These are phyloP conservation scores for Capronia coronata DNA, from an alignment of 2,329 filamentous ascomycete species.

Conservation along the genomic window DNA sequence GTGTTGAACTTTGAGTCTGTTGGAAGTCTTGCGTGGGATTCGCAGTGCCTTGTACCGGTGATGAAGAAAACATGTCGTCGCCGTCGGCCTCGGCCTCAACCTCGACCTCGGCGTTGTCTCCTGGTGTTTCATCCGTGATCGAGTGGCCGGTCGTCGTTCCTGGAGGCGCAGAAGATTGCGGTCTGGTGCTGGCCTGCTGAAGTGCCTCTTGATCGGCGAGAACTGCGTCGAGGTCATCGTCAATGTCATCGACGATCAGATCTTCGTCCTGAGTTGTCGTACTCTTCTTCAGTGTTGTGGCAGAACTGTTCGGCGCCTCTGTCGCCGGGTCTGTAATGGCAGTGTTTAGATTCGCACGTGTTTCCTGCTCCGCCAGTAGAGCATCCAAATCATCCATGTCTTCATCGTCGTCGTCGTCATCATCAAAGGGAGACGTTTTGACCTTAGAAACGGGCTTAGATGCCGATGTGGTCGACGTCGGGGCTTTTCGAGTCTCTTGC, in stretches of 20 bases:
- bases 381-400: slow-evolving; percentile 16
- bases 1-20: background rate
- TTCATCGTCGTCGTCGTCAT: slow-evolving; percentile 12
- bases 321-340: background rate
- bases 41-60: slow-evolving; percentile 12
- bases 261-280: slow-evolving; percentile 1
- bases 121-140: background rate
- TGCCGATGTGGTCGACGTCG: background rate
- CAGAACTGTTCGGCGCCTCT: background rate
- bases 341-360: background rate
- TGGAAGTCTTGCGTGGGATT: background rate
- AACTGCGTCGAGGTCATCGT: slow-evolving; percentile 13
- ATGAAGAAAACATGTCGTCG: slow-evolving; percentile 21
- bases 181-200: background rate
- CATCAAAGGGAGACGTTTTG: slow-evolving; percentile 5
- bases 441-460: background rate
- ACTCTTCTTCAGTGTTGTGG: slow-evolving; percentile 4
- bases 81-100: slow-evolving; percentile 4
- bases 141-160: background rate
- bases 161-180: background rate
- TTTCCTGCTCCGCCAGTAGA: slow-evolving; percentile 12
- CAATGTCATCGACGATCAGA: background rate
- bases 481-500: slow-evolving; percentile 16
- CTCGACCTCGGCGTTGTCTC: background rate
- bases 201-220: slow-evolving; percentile 13